Evolutionary conservation across 1,284 basidiomycete species (phyloP), one percentile per base, ranked within the genome.

Genomic region (Cutaneotrichosporon sp.): DNA sequence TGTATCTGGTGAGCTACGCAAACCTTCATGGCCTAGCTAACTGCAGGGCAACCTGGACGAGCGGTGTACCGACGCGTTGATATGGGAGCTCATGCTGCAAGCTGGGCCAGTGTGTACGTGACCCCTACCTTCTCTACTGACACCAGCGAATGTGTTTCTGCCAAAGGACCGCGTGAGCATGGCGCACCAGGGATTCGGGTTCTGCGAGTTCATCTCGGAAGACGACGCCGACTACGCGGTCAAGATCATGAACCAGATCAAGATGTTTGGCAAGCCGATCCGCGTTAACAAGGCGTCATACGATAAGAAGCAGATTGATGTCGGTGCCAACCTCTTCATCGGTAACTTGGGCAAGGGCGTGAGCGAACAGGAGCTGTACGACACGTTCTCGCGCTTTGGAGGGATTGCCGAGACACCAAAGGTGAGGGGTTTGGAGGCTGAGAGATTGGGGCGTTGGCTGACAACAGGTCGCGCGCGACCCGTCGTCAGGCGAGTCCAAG

Each of bases 161-260:
- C 96, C 96, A n/a, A 99, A 98, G 81, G 97, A 99, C 82, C 89
- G 96, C 71, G 93, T 99, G 68, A 97, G 94, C 13, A 95, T 95
- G 89, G 85, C 91, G 4, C 96, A 99, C 79, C 97, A 99, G 82
- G 95, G 96, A 58, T 99, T 97, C 81, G 96, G 95, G 56, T 99
- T 99, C 82, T 97, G 96, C 85, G 96, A 99, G 84, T 98, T 98
- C 81, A 84, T 95, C 79, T 94, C 93, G 47, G 95, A 98, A 82
- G 91, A 94, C 77, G 97, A 98, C 82, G 94, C 96, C 71, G 95
- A 99, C 82, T 99, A 99, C 80, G 96, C 94, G 66, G 97, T 93
- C 85, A 97, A 97, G 84, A 97, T 98, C 74, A 96, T 99, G 94
- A 98, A 99, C 80, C 96, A 98, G 83, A 97, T 99, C 80, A 99